phyloP scores from a whole-genome alignment of 2,329 filamentous ascomycete genomes.

The Didymella exigua region DNA sequence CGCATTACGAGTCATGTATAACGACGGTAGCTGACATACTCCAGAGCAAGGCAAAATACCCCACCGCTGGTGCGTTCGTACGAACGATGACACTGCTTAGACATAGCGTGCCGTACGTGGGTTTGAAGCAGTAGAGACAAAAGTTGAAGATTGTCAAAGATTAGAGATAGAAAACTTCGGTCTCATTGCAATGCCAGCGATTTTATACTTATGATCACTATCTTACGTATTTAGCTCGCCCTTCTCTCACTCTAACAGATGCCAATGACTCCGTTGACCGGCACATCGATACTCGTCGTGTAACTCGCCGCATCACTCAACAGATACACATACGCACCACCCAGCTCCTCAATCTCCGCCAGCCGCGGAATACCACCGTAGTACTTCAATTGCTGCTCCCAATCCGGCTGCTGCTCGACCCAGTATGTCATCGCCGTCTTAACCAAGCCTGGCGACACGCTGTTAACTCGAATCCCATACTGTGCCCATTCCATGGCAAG shows the following conservation, averaged over 20 bases:
- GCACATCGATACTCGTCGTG: conserved; percentile 59
- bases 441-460: conserved; percentile 45
- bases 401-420: conserved; percentile 60
- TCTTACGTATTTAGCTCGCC: no score
- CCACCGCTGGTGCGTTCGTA: no score
- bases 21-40: no score
- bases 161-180: no score
- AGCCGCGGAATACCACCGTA: conserved; percentile 63
- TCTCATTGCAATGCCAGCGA: no score
- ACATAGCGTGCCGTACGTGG: no score
- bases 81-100: no score
- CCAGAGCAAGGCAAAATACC: no score
- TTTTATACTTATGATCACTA: no score
- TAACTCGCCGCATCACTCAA: conserved; percentile 60
- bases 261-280: conserved; percentile 47
- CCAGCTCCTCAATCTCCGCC: conserved; percentile 60
- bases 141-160: no score
- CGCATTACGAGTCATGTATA: conserved; percentile 7
- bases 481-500: conserved; percentile 50
- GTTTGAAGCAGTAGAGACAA: no score
- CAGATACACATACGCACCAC: conserved; percentile 63
- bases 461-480: conserved; percentile 48
- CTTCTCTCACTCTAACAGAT: conserved; percentile 36
- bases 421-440: conserved; percentile 52
- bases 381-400: conserved; percentile 63